Base-by-base conservation (phyloP, 495 filamentous ascomycete species). In the Bacidia rubella region DNA sequence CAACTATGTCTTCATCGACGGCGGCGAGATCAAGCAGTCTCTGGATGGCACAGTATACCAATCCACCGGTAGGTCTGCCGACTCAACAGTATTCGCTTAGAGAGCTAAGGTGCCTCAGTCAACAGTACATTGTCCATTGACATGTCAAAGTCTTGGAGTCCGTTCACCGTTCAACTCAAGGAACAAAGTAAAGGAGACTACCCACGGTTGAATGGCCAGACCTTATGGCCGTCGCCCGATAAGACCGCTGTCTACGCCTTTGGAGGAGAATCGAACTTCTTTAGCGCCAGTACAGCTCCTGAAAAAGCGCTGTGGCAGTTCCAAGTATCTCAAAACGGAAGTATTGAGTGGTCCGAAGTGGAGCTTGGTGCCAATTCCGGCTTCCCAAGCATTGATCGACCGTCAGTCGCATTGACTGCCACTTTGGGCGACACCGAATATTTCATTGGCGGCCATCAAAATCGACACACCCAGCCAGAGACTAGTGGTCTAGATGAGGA, bases 61-160 rank as follows among this genome's bases (percentile, higher is more conserved):
- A 21, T 19, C 27, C 3, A 41, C 49, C 32, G 12, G 25, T 3
- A 51, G 10, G 29, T 11, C 20, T 2, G 10, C 17, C 27, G 27
- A 11, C 17, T 1, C 15, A 3, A 17, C 20, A 19, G 12, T 21
- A n/a, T 2, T 26, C 15, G 2, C 3, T 26, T 1, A 0, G 24
- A 32, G 29, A 35, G 15, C 15, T 15, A 7, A 35, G 15, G 5
- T 35, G 7, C 7, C 29, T n/a, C 25, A 53, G 51, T 15, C 3
- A 53, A 53, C 29, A 23, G 12, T 19, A 53, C 51, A 22, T 25
- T 53, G 9, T 20, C 41, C 10, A 3, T 53, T 17, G 51, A 53
- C 29, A 53, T 53, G 51, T 49, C 32, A 3, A 47, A 46, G 22
- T 46, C 39, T 24, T 53, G 51, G 51, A 46, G 20, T 11, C 26